Evolutionary conservation across 495 filamentous ascomycete species (phyloP).

Genomic region (Hyaloscypha variabilis): DNA sequence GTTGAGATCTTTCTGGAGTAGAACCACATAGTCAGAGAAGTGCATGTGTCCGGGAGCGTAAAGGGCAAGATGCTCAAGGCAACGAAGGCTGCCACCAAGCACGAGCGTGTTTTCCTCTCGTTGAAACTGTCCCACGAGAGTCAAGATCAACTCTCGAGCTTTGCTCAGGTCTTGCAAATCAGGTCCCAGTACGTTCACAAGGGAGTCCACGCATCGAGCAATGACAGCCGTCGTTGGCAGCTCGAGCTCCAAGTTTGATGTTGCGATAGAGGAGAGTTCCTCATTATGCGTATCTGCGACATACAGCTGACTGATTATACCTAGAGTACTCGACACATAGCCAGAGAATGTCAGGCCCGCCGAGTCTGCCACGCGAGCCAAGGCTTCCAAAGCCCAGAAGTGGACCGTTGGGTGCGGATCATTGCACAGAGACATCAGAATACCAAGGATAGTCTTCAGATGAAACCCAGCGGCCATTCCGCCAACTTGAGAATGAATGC

Average conservation of each 20-base stretch:
- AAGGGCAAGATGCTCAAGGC: slow-evolving; percentile 87
- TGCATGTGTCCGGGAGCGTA: slow-evolving; percentile 89
- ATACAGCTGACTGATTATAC: slow-evolving; percentile 91
- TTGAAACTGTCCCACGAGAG: slow-evolving; percentile 80
- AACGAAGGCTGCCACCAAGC: slow-evolving; percentile 75
- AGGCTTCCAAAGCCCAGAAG: slow-evolving; percentile 89
- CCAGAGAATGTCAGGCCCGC: slow-evolving; percentile 89
- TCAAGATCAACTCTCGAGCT: slow-evolving; percentile 86
- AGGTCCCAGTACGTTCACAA: slow-evolving; percentile 94
- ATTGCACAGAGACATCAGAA: slow-evolving; percentile 92
- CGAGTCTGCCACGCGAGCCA: slow-evolving; percentile 87
- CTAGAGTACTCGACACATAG: slow-evolving; percentile 86
- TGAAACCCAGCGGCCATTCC: slow-evolving; percentile 99
- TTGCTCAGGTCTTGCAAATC: slow-evolving; percentile 95
- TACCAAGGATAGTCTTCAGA: slow-evolving; percentile 91
- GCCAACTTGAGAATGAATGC: slow-evolving; percentile 92
- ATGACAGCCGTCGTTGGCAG: slow-evolving; percentile 80
- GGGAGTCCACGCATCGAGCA: slow-evolving; percentile 85
- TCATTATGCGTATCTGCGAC: slow-evolving; percentile 88
- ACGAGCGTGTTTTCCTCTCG: slow-evolving; percentile 74
- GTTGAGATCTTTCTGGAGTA: slow-evolving; percentile 74
- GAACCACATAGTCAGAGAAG: slow-evolving; percentile 79
- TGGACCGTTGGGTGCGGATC: slow-evolving; percentile 97
- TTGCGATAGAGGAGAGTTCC: slow-evolving; percentile 73
- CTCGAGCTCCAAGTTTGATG: slow-evolving; percentile 87